A percentile compares a stretch with the other conserved stretches of the same genome.
Conservation (phyloP, 2,329 filamentous ascomycete species). For the Spiromastix sp. region DNA sequence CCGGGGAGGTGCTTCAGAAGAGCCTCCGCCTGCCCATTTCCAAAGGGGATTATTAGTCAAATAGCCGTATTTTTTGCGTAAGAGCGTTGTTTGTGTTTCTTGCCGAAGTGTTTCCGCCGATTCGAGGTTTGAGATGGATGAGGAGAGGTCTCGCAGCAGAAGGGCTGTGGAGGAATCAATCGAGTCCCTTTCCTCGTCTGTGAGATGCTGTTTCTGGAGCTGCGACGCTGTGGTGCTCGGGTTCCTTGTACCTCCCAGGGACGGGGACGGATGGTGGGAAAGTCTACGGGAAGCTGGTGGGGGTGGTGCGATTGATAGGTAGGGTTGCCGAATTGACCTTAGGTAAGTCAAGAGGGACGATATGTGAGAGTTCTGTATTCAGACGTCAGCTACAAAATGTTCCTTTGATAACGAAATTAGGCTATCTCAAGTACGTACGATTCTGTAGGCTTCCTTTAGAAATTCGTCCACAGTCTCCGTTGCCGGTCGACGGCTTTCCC, state of each 20-base stretch:
- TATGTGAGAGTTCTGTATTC: conserved; percentile 73
- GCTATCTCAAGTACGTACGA: conserved; percentile 47
- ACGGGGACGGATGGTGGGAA: conserved; percentile 24
- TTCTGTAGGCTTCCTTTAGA: conserved; percentile 85
- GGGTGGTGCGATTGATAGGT: conserved; percentile 70
- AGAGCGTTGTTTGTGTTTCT: conserved; percentile 60
- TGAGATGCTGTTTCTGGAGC: conserved; percentile 51
- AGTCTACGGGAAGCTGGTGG: conserved; percentile 38
- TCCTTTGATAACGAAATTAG: not conserved
- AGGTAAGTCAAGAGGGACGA: conserved; percentile 69
- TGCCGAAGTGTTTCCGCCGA: conserved; percentile 75
- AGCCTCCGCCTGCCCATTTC: conserved; percentile 52
- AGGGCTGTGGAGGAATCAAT: conserved; percentile 81
- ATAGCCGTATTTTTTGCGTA: conserved; percentile 60
- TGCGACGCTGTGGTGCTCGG: conserved; percentile 20
- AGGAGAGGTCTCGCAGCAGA: conserved; percentile 74
- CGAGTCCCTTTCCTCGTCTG: conserved; percentile 70
- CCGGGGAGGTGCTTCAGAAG: conserved; percentile 35
- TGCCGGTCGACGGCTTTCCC: conserved; percentile 1
- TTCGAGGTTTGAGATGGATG: conserved; percentile 63
- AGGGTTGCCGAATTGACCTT: conserved; percentile 72
- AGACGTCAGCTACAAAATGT: no score
- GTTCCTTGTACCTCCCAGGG: conserved; percentile 27
- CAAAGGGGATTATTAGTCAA: conserved; percentile 41
- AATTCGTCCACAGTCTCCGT: conserved; percentile 61